Conservation (phyloP, 1,284 basidiomycete genomes). For the Ustilago curta region DNA sequence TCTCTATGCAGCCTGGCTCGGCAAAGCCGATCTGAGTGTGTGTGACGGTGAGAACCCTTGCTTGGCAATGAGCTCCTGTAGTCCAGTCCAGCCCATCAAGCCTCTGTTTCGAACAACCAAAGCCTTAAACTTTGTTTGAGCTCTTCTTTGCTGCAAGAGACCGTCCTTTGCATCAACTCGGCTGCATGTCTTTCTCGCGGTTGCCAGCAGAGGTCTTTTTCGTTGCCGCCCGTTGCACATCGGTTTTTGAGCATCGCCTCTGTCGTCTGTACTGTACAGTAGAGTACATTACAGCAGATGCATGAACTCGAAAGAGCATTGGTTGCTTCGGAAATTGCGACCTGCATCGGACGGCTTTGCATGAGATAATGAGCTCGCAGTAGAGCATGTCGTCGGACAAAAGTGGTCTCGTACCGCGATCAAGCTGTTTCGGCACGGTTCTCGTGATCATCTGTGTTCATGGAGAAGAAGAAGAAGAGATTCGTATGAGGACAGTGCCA, state of each 20-base stretch:
- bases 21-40: slow-evolving; percentile 1
- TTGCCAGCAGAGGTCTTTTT: slow-evolving; percentile 3
- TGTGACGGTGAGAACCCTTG: not conserved
- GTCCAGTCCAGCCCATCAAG: not conserved
- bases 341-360: slow-evolving; percentile 1
- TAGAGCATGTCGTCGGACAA: not conserved
- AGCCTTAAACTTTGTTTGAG: not conserved
- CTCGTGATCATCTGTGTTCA: not conserved
- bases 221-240: not conserved
- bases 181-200: not conserved
- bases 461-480: too few species aligned
- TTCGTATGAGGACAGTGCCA: not conserved
- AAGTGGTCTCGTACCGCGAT: not conserved
- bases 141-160: not conserved
- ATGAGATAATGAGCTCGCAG: not conserved
- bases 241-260: too few species aligned
- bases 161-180: not conserved
- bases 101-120: not conserved
- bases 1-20: slow-evolving; percentile 1
- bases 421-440: not conserved
- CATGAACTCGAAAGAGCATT: not conserved
- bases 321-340: not conserved
- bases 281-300: not conserved
- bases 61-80: slow-evolving; percentile 1
- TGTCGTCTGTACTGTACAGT: not conserved